Evolutionary conservation across 768 basidiomycete genomes (phyloP), one percentile per base, ranked within the genome.

Genomic region (Amanita jacksonii): DNA sequence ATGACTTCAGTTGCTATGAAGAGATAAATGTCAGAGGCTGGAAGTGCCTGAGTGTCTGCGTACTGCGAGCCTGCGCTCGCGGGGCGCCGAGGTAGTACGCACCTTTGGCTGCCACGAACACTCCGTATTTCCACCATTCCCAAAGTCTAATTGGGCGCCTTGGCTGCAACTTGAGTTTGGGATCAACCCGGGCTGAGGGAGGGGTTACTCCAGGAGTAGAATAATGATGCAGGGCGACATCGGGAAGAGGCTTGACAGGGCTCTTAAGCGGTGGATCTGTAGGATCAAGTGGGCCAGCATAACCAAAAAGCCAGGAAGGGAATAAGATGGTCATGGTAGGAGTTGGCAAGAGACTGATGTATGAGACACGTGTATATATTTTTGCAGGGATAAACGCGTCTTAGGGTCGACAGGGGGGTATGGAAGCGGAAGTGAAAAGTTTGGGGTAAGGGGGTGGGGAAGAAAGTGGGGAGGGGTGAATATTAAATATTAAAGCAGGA

Each of bases 121-220:
- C 58, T 3, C 77, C 80, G 55, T 81, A 77, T 58, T 76, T 83
- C 76, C 83, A 84, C 46, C 77, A 66, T 54, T 86, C 74, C 76
- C 81, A 81, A 7, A 85, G 54, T 33, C 72, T 72, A 40, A 85
- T 52, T 0, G 81, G 76, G 16, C 65, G 63, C 36, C 70, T 62
- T 31, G 75, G 69, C 51, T 73, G 67, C 30, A 69, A 71, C 57
- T 77, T 80, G n/a, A 84, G 67, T 51, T 72, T 77, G 19, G 77
- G 73, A 50, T 85, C 75, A 25, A 88, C 67, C 33, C 86, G 76
- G 37, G 87, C 70, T 6, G 84, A 85, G 0, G 85, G 83, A 0
- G 86, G 86, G 16, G 74, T 67, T 15, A 79, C 66, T 24, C 83
- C 83, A 8, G 84, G 79, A 13, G 68, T 76, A 41, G 78, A 75